A percentile compares a stretch with the other conserved stretches of the same genome.
phyloP scores from a whole-genome alignment of 2,329 filamentous ascomycete species.

The Penicillium sp. region DNA sequence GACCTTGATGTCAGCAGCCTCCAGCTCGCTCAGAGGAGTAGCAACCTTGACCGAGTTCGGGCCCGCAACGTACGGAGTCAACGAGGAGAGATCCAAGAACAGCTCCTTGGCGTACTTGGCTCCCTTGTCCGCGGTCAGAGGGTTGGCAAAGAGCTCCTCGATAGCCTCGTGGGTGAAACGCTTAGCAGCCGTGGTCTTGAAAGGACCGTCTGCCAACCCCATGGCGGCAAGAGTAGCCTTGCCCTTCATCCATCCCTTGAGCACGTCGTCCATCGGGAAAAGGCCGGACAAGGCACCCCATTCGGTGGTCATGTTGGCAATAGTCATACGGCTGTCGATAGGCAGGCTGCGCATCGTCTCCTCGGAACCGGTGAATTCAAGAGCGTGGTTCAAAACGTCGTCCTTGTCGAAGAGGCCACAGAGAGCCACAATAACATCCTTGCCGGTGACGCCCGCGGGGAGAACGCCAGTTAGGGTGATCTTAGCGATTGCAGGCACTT shows the following conservation, averaged over 20 bases:
- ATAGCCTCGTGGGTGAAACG: conserved; percentile 73
- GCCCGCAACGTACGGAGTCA: conserved; percentile 81
- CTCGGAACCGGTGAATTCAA: conserved; percentile 83
- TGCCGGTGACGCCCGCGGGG: conserved; percentile 80
- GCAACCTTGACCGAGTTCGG: conserved; percentile 90
- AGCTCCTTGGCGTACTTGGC: conserved; percentile 82
- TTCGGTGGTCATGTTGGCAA: conserved; percentile 77
- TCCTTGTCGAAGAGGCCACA: conserved; percentile 84
- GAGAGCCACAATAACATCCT: conserved; percentile 90
- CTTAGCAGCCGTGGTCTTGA: conserved; percentile 51
- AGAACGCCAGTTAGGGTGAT: conserved; percentile 75
- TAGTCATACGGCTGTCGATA: conserved; percentile 71
- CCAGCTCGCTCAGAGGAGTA: conserved; percentile 74
- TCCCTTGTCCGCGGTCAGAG: conserved; percentile 69
- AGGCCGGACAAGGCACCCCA: conserved; percentile 74
- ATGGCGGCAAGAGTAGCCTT: conserved; percentile 75
- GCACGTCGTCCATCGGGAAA: conserved; percentile 76
- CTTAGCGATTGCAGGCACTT: conserved; percentile 80
- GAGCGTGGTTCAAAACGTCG: conserved; percentile 85
- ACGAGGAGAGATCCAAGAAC: conserved; percentile 77
- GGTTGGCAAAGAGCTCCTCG: conserved; percentile 70
- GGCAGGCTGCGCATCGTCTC: conserved; percentile 73
- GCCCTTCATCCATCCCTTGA: conserved; percentile 72
- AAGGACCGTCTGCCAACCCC: conserved; percentile 52
- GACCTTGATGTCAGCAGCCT: conserved; percentile 71